Conservation (phyloP, 192 early-diverging fungal species). For the Gamsiella multidivaricata region DNA sequence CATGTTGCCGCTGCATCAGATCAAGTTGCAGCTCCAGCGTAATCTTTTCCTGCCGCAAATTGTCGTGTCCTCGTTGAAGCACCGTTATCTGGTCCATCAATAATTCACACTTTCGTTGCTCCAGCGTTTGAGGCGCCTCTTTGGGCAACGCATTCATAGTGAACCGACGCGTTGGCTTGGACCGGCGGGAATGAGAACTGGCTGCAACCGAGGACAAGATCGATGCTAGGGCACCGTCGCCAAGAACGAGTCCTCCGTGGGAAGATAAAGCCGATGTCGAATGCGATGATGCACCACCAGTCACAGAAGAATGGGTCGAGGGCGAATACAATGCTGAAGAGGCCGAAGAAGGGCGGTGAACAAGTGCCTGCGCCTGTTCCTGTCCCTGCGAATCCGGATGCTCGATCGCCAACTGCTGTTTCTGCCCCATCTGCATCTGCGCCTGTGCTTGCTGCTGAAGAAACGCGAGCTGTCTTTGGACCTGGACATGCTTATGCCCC, state of each 20-base stretch:
- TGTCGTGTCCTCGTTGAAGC: constrained; percentile 37
- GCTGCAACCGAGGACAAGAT: constrained; percentile 31
- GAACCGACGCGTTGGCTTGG: constrained; percentile 36
- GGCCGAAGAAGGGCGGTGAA: too few species aligned
- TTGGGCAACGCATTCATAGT: constrained; percentile 21
- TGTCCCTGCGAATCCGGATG: not conserved
- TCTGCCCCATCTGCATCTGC: constrained; percentile 3
- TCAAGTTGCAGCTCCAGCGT: constrained; percentile 39
- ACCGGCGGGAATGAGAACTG: constrained; percentile 16
- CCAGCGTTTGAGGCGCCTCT: constrained; percentile 14
- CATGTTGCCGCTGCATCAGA: constrained; percentile 31
- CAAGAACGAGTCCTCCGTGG: constrained; percentile 16
- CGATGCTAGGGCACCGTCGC: constrained; percentile 19
- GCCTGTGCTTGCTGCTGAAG: constrained; percentile 16
- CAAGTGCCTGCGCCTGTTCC: too few species aligned
- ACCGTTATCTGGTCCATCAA: constrained; percentile 47
- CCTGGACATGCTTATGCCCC: constrained; percentile 33
- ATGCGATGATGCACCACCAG: not conserved
- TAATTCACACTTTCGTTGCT: constrained; percentile 31
- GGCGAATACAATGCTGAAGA: not conserved
- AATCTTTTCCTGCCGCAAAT: constrained; percentile 37
- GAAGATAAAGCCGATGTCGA: not conserved
- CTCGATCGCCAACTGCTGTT: constrained; percentile 1
- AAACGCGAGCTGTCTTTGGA: constrained; percentile 17
- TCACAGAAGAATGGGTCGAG: not conserved